Base-by-base conservation (phyloP, 768 basidiomycete species). In the Psilocybe azurescens region DNA sequence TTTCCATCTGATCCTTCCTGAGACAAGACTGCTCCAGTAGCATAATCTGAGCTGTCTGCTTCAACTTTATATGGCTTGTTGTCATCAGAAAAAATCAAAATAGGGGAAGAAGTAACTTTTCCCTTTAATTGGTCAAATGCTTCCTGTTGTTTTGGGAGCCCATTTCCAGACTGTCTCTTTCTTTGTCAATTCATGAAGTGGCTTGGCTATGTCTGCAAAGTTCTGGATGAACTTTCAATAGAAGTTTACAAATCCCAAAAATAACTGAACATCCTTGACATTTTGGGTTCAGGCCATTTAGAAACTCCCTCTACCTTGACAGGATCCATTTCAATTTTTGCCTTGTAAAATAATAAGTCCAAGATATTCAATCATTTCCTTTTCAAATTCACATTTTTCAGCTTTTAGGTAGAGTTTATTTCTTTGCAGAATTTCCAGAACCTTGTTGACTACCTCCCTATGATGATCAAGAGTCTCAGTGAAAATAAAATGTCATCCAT, bases 171-270 rank as follows among this genome's bases (percentile, higher is more conserved):
- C 20, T 10, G 51, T 11, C 56, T 53, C 13, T 74, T 75, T 8
- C 20, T 5, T 48, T 28, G 57, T 55, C 18, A 61, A 48, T 30
- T 60, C 32, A 18, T 9, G 46, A 56, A 80, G 57, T 0, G 72
- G 73, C 18, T 64, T 30, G 7, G 75, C 62, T 5, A 73, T 68
- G 0, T 67, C 7, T 0, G 76, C 70, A 58, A 74, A 83, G 0
- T 69, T 63, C 2, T 50, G 0, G 5, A 80, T 74, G 49, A 79
- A 80, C 0, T 61, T n/a, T 1, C 69, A 36, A 44, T 79, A 81
- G 59, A 77, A 81, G 30, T 79, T 78, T 0, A 61, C 28, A 44
- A 83, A 82, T 0, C 80, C 77, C 0, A 81, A 58, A 61, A 84
- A 85, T 7, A 64, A 64, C 54, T 77, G 77, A 0, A 82, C 46